Evolutionary conservation across 176 grass and related monocot genomes (phyloP).

Genomic region (Oryza nivara): DNA sequence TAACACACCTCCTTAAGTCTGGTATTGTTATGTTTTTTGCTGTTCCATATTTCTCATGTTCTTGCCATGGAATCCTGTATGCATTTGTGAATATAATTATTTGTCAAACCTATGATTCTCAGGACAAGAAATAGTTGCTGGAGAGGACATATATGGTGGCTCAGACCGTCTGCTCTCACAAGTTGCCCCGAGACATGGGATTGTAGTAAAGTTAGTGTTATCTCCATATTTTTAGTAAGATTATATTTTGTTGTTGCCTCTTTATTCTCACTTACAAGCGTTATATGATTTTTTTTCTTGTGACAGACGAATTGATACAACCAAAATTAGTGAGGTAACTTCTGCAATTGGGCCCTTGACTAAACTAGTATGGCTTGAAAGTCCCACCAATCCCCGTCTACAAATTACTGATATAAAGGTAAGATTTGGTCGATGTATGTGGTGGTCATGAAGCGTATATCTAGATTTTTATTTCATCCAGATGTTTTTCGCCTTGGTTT

Average conservation of each 20-base stretch:
- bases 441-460: not conserved
- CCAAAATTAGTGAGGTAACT: constrained; percentile 62
- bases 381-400: constrained; percentile 94
- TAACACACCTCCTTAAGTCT: constrained; percentile 76
- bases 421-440: constrained; percentile 20
- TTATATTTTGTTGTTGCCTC: constrained; percentile 24
- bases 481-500: not conserved
- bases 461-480: constrained; percentile 5
- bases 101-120: constrained; percentile 16
- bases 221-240: constrained; percentile 32
- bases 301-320: constrained; percentile 82
- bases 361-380: constrained; percentile 93
- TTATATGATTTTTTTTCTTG: constrained; percentile 26
- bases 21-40: constrained; percentile 47
- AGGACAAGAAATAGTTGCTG: constrained; percentile 97
- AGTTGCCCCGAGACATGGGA: constrained; percentile 80
- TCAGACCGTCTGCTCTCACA: constrained; percentile 90
- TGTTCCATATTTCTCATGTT: not conserved
- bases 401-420: constrained; percentile 95
- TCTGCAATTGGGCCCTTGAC: constrained; percentile 70
- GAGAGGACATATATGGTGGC: constrained; percentile 97
- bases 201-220: constrained; percentile 91
- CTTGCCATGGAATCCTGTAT: not conserved
- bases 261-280: constrained; percentile 41
- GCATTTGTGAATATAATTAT: not conserved